These are phyloP conservation scores for Oenanthe sinensis DNA, from an alignment of 129 eudicot genomes.

Conservation along the genomic window DNA sequence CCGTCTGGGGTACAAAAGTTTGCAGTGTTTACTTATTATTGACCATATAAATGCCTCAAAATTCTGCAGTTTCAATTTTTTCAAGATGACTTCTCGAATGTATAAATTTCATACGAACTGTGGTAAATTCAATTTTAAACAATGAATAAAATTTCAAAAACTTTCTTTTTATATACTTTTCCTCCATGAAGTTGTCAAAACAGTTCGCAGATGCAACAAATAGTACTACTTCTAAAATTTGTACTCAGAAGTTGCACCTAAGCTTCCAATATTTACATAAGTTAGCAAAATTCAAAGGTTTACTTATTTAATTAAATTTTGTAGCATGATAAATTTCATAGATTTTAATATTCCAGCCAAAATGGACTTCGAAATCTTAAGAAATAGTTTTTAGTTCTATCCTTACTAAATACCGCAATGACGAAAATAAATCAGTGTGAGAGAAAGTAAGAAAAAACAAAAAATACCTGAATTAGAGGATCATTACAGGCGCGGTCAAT, in stretches of 20 bases:
- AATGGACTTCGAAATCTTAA: neutral
- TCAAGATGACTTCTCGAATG: neutral
- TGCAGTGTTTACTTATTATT: neutral
- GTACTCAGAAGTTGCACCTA: neutral
- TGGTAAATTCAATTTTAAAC: neutral
- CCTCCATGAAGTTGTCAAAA: neutral
- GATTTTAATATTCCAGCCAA: neutral
- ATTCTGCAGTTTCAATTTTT: neutral
- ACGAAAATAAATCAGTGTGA: neutral
- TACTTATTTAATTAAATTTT: neutral
- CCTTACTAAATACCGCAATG: neutral
- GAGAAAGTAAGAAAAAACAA: neutral
- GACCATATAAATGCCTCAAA: neutral
- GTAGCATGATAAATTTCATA: neutral
- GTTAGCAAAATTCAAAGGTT: neutral
- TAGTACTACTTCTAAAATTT: neutral
- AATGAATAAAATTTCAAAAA: neutral
- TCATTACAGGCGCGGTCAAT: conserved; percentile 74
- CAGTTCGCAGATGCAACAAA: neutral
- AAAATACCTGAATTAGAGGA: conserved; percentile 70
- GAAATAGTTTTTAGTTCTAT: neutral
- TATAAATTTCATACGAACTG: neutral
- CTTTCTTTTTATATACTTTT: neutral
- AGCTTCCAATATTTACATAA: neutral
- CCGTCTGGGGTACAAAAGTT: neutral